Conservation (phyloP, 148 eudicot genomes). For the Silene uniflora region DNA sequence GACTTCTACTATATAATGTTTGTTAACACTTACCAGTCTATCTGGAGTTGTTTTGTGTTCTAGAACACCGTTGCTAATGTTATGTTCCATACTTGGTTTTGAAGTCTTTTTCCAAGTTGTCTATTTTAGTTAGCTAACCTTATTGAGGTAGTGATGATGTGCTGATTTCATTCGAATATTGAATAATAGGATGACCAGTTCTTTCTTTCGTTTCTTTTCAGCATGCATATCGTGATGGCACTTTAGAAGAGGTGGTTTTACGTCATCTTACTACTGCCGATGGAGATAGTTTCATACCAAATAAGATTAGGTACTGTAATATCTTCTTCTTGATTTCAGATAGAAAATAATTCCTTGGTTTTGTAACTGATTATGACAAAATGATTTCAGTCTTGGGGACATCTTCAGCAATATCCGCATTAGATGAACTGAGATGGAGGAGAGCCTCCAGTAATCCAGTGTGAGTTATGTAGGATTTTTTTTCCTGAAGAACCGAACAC, state of each 20-base stretch:
- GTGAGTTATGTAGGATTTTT: constrained; percentile 23
- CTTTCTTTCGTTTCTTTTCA: constrained; percentile 16
- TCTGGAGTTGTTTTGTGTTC: no score
- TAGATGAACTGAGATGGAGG: constrained; percentile 35
- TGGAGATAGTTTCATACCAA: constrained; percentile 66
- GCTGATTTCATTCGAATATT: no score
- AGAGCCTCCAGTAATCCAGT: constrained; percentile 31
- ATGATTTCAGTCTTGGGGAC: constrained; percentile 55
- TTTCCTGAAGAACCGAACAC: background rate
- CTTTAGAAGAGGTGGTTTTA: constrained; percentile 66
- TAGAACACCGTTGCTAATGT: no score
- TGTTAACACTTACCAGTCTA: no score
- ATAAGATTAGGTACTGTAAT: constrained; percentile 51
- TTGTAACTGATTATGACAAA: constrained; percentile 8
- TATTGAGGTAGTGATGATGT: no score
- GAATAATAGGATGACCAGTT: no score
- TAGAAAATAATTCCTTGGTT: background rate
- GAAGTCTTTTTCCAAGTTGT: no score
- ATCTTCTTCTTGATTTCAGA: background rate
- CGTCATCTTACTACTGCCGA: constrained; percentile 85
- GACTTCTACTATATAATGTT: no score
- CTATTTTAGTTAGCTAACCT: no score
- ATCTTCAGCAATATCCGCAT: constrained; percentile 50
- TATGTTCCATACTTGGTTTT: no score
- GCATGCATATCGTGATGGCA: constrained; percentile 90